phyloP scores from a whole-genome alignment of 1,284 basidiomycete species.

The Schizopora paradoxa region DNA sequence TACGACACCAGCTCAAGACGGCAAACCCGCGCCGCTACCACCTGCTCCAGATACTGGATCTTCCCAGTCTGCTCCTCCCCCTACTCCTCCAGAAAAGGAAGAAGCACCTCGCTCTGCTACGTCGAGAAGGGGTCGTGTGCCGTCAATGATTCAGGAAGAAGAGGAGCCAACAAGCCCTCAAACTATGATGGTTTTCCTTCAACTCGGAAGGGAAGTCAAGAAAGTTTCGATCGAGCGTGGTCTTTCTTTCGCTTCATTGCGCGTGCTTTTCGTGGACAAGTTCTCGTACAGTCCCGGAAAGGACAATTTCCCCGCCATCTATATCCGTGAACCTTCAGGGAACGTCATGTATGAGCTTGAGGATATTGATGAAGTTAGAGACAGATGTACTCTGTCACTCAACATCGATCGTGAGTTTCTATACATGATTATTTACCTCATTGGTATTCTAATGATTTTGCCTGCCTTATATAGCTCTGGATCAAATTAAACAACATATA shows the following conservation, averaged over 20 bases:
- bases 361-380: conserved; percentile 89
- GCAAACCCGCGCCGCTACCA: conserved; percentile 40
- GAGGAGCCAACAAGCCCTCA: conserved; percentile 21
- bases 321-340: conserved; percentile 86
- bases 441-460: conserved; percentile 11
- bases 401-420: conserved; percentile 89
- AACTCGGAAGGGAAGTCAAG: conserved; percentile 90
- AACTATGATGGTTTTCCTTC: conserved; percentile 75
- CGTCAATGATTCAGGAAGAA: conserved; percentile 4
- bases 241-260: conserved; percentile 66
- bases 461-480: conserved; percentile 62
- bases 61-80: conserved; percentile 28
- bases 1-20: conserved; percentile 31
- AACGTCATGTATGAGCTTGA: conserved; percentile 96
- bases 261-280: conserved; percentile 90
- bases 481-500: conserved; percentile 98
- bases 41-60: conserved; percentile 33
- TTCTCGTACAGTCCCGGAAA: conserved; percentile 92
- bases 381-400: conserved; percentile 82
- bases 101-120: conserved; percentile 7
- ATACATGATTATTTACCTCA: background rate
- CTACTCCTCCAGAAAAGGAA: conserved; percentile 25
- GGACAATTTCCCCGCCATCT: conserved; percentile 95
- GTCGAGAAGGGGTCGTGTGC: no score
- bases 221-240: conserved; percentile 73